Percentiles rank a stretch among this genome's conserved stretches.
These are phyloP conservation scores for Candida saitoana DNA, from an alignment of 805 yeast genomes.

Conservation along the genomic window DNA sequence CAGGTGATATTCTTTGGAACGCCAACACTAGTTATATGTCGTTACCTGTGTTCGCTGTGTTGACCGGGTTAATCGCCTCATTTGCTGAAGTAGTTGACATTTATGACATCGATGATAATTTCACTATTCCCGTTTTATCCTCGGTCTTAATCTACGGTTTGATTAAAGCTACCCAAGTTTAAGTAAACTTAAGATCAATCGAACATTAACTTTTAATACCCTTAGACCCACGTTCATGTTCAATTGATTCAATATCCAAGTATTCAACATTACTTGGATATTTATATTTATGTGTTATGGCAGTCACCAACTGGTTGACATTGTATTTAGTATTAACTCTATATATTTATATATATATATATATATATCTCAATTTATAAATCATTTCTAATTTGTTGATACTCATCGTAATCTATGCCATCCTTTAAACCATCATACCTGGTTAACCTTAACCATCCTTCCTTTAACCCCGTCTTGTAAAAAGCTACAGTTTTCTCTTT, in stretches of 20 bases:
- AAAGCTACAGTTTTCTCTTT: slow-evolving; percentile 18
- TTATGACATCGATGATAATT: slow-evolving; percentile 80
- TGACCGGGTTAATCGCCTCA: slow-evolving; percentile 80
- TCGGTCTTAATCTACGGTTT: slow-evolving; percentile 57
- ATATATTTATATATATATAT: too few relatives aligned
- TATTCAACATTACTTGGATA: background rate
- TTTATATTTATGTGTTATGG: background rate
- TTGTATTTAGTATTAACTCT: background rate
- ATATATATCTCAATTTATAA: too few relatives aligned
- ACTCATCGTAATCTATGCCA: slow-evolving; percentile 23
- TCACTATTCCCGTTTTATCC: slow-evolving; percentile 88
- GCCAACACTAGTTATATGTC: slow-evolving; percentile 55
- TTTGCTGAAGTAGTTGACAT: slow-evolving; percentile 80
- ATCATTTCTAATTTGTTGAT: slow-evolving; percentile 11
- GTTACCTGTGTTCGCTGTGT: slow-evolving; percentile 49
- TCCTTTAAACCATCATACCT: slow-evolving; percentile 36
- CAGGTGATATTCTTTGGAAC: slow-evolving; percentile 64
- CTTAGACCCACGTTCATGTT: background rate
- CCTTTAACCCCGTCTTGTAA: slow-evolving; percentile 24
- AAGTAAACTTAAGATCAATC: background rate
- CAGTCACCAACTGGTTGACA: background rate
- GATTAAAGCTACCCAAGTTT: slow-evolving; percentile 18
- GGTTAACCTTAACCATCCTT: slow-evolving; percentile 31
- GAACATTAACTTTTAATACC: background rate
- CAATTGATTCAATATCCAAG: background rate